Base-by-base conservation (phyloP, 1,284 basidiomycete genomes). In the Cerrena zonata region DNA sequence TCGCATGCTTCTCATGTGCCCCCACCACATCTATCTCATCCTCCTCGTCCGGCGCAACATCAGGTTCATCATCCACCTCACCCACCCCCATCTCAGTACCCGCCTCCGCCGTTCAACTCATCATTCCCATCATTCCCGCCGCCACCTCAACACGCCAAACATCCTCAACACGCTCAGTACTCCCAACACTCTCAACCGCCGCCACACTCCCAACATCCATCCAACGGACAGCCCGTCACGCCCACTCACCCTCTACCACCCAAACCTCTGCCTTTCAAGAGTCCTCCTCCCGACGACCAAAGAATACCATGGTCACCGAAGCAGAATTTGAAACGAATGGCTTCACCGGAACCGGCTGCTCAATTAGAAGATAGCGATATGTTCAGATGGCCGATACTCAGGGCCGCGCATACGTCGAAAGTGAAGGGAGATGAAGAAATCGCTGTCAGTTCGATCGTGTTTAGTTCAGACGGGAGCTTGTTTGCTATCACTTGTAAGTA, bases 341-440 rank as follows among this genome's bases (percentile, higher is more conserved):
- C 44, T 2, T 59, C 58, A 13, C 54, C 56, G 0, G 42, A 41
- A 36, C 45, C 51, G 12, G 30, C 30, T 12, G 45, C 3, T 5
- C 41, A n/a, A 22, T 47, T 48, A 4, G 55, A 55, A 5, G 4
- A 45, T 18, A 12, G 41, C 24, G 38, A 41, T 15, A 41, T 56
- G 25, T 68, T 64, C 50, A 58, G 50, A 22, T 78, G 78, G 77
- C 74, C 78, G 0, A 68, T 64, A 2, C 61, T 69, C 12, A 67
- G 67, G 11, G 61, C 65, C n/a, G 56, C 68, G 47, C 60, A 69
- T 49, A 64, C 68, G 2, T 62, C 65, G 2, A 60, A 53, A 7
- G 58, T 82, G 27, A 66, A 69, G 53, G 75, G 76, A 30, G 72
- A 75, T 22, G 69, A 69, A 13, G 57, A 60, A 27, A 44, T 48